Evolutionary conservation across 805 yeast species (phyloP).

Genomic region (Isabelozyma rhagii): DNA sequence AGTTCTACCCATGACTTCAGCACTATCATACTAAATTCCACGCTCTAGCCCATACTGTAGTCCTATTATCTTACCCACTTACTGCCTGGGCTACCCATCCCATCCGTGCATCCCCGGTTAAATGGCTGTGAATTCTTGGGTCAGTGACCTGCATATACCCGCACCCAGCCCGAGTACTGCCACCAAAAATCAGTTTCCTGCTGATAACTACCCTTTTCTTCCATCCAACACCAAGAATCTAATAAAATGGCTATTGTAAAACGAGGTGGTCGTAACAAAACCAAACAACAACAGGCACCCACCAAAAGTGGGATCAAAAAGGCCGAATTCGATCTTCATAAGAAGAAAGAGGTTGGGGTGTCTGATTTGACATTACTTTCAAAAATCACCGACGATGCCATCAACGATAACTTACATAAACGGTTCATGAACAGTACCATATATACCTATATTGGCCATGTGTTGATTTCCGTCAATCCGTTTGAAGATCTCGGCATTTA

Average conservation of each 20-base stretch:
- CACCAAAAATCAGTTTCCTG: background rate
- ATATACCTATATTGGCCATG: constrained; percentile 92
- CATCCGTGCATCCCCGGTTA: background rate
- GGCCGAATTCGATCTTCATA: constrained; percentile 83
- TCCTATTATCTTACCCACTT: background rate
- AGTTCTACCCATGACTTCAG: no score
- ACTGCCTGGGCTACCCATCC: background rate
- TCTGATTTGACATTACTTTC: constrained; percentile 88
- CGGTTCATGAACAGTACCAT: constrained; percentile 87
- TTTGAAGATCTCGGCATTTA: constrained; percentile 95
- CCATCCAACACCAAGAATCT: background rate
- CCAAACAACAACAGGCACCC: constrained; percentile 48
- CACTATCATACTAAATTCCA: no score
- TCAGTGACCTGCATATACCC: background rate
- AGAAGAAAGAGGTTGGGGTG: constrained; percentile 97
- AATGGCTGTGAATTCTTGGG: background rate
- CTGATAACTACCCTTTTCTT: background rate
- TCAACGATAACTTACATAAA: constrained; percentile 85
- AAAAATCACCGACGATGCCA: constrained; percentile 85
- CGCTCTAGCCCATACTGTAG: no score
- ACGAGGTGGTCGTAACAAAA: constrained; percentile 61
- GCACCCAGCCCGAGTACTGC: background rate
- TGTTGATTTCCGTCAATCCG: constrained; percentile 93
- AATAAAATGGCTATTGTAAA: constrained; percentile 70
- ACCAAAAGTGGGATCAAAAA: constrained; percentile 64